Evolutionary conservation across 2,329 filamentous ascomycete species (phyloP).

Genomic region (Beauveria sp.): DNA sequence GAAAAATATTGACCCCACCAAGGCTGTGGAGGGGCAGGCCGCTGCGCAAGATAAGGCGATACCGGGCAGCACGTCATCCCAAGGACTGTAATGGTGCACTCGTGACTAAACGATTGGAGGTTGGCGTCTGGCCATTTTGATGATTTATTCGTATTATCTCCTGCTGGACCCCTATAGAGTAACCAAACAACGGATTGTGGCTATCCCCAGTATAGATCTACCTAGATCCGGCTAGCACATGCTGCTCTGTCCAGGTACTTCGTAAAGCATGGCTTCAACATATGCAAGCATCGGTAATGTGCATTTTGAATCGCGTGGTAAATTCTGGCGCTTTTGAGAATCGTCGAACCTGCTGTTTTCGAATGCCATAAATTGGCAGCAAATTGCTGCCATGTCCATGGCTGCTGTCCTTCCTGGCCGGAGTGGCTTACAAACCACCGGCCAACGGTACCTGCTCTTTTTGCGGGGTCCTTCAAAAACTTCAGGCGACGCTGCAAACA

Average conservation of each 20-base stretch:
- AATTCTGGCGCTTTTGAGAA: no score
- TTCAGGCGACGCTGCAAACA: slow-evolving; percentile 1
- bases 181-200: no score
- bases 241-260: background rate
- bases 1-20: slow-evolving; percentile 12
- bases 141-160: background rate
- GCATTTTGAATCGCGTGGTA: no score
- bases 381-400: background rate
- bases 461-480: slow-evolving; percentile 12
- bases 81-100: background rate
- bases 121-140: background rate
- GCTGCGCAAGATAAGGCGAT: background rate
- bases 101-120: slow-evolving; percentile 4
- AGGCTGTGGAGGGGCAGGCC: slow-evolving; percentile 4
- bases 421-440: slow-evolving; percentile 2
- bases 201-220: background rate
- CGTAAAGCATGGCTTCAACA: no score
- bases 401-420: background rate
- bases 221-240: background rate
- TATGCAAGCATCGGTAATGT: no score
- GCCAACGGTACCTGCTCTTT: slow-evolving; percentile 9
- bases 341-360: no score
- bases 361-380: background rate
- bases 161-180: background rate
- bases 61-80: slow-evolving; percentile 3